These are phyloP conservation scores for Cystobasidium slooffiae DNA, from an alignment of 1,284 basidiomycete genomes.

Conservation along the genomic window DNA sequence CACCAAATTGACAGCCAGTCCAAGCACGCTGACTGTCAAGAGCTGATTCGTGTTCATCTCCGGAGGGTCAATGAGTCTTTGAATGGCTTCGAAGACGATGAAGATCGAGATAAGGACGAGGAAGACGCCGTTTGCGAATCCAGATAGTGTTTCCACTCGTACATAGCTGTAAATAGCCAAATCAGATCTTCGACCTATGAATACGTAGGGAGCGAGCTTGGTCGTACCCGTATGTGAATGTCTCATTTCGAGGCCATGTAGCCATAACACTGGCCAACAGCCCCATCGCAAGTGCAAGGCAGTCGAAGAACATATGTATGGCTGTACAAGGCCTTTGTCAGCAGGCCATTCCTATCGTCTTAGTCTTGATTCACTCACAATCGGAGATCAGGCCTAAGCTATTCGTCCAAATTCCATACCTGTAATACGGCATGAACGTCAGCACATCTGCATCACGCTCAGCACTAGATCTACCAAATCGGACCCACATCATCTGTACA, in stretches of 20 bases:
- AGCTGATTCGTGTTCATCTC: slow-evolving; percentile 98
- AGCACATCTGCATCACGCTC: neutral
- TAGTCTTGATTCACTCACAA: slow-evolving; percentile 70
- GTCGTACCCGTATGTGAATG: slow-evolving; percentile 89
- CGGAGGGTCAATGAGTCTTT: slow-evolving; percentile 92
- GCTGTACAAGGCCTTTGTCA: too few relatives aligned
- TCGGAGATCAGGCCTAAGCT: slow-evolving; percentile 95
- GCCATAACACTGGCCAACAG: slow-evolving; percentile 97
- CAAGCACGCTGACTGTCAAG: slow-evolving; percentile 83
- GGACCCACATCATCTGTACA: slow-evolving; percentile 57
- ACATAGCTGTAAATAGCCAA: slow-evolving; percentile 68
- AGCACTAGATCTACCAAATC: slow-evolving; percentile 21
- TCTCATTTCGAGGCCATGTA: slow-evolving; percentile 91
- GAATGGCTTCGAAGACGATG: slow-evolving; percentile 97
- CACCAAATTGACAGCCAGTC: slow-evolving; percentile 91
- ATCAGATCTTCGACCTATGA: neutral
- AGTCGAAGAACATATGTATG: slow-evolving; percentile 99
- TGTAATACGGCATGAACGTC: slow-evolving; percentile 59
- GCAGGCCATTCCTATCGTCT: too few relatives aligned
- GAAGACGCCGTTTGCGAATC: slow-evolving; percentile 97
- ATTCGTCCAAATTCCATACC: slow-evolving; percentile 96
- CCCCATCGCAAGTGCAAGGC: slow-evolving; percentile 94
- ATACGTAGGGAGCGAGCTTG: neutral
- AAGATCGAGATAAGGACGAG: slow-evolving; percentile 95
- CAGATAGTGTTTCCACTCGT: slow-evolving; percentile 97